Evolutionary conservation across 306 rosid genomes (phyloP), one percentile per base, ranked within the genome.

Genomic region (Castanea mollissima): DNA sequence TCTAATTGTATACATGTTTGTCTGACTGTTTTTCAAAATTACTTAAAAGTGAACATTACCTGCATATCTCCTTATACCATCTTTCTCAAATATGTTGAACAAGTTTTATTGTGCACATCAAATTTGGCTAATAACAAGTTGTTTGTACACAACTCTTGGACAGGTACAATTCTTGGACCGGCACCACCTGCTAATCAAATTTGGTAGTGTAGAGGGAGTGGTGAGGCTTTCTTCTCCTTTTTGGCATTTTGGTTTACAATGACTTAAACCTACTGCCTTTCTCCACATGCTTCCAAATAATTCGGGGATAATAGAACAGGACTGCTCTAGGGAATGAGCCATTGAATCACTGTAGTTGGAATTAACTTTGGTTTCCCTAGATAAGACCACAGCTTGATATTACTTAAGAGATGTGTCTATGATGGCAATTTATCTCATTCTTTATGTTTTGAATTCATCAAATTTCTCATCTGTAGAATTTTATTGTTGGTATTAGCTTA

Each of bases 151-250:
- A 77, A 89, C 79, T 85, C 78, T 76, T 86, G 87, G 81, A 77
- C 91, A 95, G 99, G 99, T 93, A 87, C 99, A 95, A 84, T 95
- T 95, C 93, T 85, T 95, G 96, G 99, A 95, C 79, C 89, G 93
- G 81, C 96, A 90, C 62, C 97, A 95, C 92, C 84, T 95, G 86
- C 93, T 95, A 62, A 88, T 95, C 91, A 95, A 95, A 91, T 89
- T 91, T 82, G 99, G 98, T 71, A 95, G 98, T 81, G 98, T 93
- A 41, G 98, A 93, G 73, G 99, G 96, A 90, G 96, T 82, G 94
- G 99, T 95, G 88, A 95, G 98, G 72, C 20, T 35, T 67, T 74
- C 78, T 76, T 82, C 79, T 81, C 63, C 64, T 69, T 73, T 41
- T 78, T 82, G 51, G 19, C 70, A 44, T 69, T 76, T 44, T 20